A percentile compares a stretch with the other conserved stretches of the same genome.
phyloP scores from a whole-genome alignment of 2,329 filamentous ascomycete genomes.

The Colletotrichum musae region DNA sequence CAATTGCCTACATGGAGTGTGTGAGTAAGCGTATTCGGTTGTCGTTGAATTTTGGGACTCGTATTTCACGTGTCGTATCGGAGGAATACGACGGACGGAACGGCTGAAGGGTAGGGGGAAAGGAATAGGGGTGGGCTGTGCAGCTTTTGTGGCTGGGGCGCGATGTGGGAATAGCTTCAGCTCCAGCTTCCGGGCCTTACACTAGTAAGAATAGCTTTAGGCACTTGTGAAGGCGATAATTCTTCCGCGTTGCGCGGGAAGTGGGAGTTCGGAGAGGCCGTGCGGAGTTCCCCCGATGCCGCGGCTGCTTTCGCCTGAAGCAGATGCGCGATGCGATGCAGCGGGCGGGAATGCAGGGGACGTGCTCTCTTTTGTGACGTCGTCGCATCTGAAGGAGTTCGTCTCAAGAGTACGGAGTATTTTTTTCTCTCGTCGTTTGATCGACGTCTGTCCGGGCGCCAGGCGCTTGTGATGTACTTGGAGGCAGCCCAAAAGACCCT shows the following conservation, averaged over 20 bases:
- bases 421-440: slow-evolving; percentile 17
- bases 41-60: neutral
- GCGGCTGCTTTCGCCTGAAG: neutral
- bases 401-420: slow-evolving; percentile 17
- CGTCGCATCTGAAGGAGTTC: slow-evolving; percentile 21
- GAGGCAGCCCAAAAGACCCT: neutral
- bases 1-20: no score
- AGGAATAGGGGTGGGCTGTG: neutral
- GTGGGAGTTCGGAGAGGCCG: slow-evolving; percentile 6
- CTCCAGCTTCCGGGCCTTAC: no score
- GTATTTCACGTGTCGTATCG: neutral
- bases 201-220: no score
- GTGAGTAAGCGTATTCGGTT: neutral
- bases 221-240: no score
- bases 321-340: no score
- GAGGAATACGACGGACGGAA: neutral
- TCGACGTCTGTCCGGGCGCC: slow-evolving; percentile 6
- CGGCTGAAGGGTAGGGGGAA: neutral
- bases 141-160: slow-evolving; percentile 18
- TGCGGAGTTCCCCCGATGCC: neutral
- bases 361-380: slow-evolving; percentile 21
- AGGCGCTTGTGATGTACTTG: neutral
- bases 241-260: slow-evolving; percentile 15
- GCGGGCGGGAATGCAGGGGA: neutral
- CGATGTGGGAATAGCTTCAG: slow-evolving; percentile 36